These are phyloP conservation scores for Neonectria sp. DNA, from an alignment of 2,329 filamentous ascomycete genomes.

Conservation along the genomic window DNA sequence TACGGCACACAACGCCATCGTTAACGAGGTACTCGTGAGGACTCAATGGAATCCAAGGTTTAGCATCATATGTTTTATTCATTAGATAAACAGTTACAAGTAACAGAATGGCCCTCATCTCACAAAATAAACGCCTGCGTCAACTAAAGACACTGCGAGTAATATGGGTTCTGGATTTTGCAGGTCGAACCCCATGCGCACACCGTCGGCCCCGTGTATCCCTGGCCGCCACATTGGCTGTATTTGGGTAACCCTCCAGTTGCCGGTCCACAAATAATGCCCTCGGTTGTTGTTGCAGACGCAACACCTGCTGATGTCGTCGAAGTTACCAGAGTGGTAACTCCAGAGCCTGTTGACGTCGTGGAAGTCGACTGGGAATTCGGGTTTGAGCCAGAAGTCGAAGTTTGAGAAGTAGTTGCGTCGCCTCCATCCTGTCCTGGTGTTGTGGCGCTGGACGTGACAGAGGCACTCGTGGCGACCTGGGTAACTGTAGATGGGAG, in stretches of 20 bases:
- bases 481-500: constrained; percentile 39
- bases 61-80: background rate
- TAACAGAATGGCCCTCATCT: background rate
- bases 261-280: constrained; percentile 38
- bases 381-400: background rate
- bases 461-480: constrained; percentile 15
- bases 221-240: constrained; percentile 39
- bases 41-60: background rate
- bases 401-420: background rate
- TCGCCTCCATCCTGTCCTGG: constrained; percentile 24
- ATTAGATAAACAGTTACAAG: background rate
- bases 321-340: constrained; percentile 33
- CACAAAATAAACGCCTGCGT: background rate
- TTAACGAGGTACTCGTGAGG: background rate
- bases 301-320: constrained; percentile 15
- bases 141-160: constrained; percentile 41
- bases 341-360: background rate
- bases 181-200: constrained; percentile 40
- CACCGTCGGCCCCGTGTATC: constrained; percentile 13
- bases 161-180: constrained; percentile 31
- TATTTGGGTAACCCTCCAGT: constrained; percentile 41
- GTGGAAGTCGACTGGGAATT: background rate
- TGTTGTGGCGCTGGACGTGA: constrained; percentile 40
- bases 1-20: too few relatives aligned
- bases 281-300: constrained; percentile 17